A percentile compares a stretch with the other conserved stretches of the same genome.
Evolutionary conservation across 495 filamentous ascomycete species (phyloP).

Genomic region (Daldinia loculata): DNA sequence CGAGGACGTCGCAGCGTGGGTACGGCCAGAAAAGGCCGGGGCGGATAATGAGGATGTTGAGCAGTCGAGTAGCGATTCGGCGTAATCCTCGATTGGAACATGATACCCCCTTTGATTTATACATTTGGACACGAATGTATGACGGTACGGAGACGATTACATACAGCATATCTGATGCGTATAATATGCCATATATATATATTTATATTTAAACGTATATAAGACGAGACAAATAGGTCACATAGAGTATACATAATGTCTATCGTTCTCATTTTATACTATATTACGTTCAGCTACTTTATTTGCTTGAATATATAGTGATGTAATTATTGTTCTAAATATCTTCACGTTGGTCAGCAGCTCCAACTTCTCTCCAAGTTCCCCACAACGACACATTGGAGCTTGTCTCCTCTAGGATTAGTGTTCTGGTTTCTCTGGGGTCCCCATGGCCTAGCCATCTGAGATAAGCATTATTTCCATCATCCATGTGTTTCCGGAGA

Average conservation of each 20-base stretch:
- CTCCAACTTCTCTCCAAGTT: slow-evolving; percentile 1
- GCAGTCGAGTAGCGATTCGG: slow-evolving; percentile 48
- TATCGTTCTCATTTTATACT: not conserved
- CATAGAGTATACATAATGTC: slow-evolving; percentile 8
- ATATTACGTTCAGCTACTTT: not conserved
- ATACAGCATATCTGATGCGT: slow-evolving; percentile 11
- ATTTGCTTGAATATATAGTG: not conserved
- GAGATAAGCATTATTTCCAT: not conserved
- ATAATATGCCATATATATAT: slow-evolving; percentile 16
- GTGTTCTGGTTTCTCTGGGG: not conserved
- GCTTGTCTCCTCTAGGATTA: slow-evolving; percentile 1
- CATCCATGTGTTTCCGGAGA: not conserved
- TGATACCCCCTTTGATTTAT: slow-evolving; percentile 31
- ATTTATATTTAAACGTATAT: slow-evolving; percentile 3
- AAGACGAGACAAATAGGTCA: not conserved
- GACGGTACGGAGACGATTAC: not conserved
- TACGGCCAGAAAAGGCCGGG: slow-evolving; percentile 22
- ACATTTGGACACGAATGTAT: not conserved
- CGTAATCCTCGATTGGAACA: slow-evolving; percentile 25
- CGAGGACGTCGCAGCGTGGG: slow-evolving; percentile 57
- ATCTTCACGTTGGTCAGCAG: not conserved
- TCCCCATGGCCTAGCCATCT: not conserved
- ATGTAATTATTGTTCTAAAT: not conserved
- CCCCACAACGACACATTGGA: not conserved
- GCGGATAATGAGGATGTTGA: slow-evolving; percentile 27